A percentile compares a stretch with the other conserved stretches of the same genome.
phyloP scores from a whole-genome alignment of 148 eudicot species.

The Vaccinium darrowii region DNA sequence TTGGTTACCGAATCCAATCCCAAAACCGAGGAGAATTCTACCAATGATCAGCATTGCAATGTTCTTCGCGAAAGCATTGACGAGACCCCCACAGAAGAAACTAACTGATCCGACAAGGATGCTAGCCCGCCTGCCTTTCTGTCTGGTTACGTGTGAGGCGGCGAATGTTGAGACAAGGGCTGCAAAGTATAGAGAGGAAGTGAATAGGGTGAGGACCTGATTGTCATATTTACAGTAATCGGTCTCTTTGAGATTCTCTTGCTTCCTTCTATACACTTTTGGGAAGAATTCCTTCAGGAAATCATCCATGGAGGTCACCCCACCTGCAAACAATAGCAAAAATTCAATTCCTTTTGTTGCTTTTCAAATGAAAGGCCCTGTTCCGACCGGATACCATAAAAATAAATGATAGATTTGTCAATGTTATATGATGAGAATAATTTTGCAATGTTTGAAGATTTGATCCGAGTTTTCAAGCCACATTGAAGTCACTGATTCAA shows the following conservation, averaged over 20 bases:
- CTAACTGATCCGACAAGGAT: slow-evolving; percentile 59
- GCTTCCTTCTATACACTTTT: slow-evolving; percentile 56
- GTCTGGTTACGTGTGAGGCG: slow-evolving; percentile 70
- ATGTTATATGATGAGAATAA: background rate
- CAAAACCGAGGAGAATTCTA: slow-evolving; percentile 61
- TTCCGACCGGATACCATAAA: background rate
- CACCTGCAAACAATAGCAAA: slow-evolving; percentile 44
- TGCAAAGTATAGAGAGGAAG: slow-evolving; percentile 88
- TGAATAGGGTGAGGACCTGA: slow-evolving; percentile 82
- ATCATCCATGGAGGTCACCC: slow-evolving; percentile 98
- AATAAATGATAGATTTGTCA: background rate
- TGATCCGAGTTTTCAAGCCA: background rate
- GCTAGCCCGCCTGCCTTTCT: slow-evolving; percentile 64
- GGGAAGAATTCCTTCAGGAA: slow-evolving; percentile 82
- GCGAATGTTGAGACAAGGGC: slow-evolving; percentile 72
- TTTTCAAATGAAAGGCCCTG: background rate
- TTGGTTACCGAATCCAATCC: slow-evolving; percentile 83
- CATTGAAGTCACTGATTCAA: background rate
- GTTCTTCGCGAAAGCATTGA: slow-evolving; percentile 58
- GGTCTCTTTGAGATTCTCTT: slow-evolving; percentile 59
- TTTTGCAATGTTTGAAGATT: background rate
- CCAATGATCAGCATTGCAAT: slow-evolving; percentile 67
- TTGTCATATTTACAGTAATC: slow-evolving; percentile 93
- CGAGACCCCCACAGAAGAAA: slow-evolving; percentile 55
- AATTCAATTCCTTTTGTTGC: background rate